These are phyloP conservation scores for Leptographium radiaticola DNA, from an alignment of 2,329 filamentous ascomycete species.

Conservation along the genomic window DNA sequence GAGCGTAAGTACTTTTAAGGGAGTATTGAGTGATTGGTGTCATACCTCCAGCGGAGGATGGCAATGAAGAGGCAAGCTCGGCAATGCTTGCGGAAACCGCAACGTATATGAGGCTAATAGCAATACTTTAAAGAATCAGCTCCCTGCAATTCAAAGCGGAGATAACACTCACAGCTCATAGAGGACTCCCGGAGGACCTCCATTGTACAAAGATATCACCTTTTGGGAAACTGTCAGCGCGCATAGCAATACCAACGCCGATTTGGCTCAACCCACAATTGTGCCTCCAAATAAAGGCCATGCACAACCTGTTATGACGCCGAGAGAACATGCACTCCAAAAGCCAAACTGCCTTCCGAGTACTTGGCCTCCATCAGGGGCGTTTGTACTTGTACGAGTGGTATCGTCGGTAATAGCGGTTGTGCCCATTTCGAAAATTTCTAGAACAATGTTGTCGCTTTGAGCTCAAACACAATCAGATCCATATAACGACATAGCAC, in stretches of 20 bases:
- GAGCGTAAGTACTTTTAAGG: neutral
- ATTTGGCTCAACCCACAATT: neutral
- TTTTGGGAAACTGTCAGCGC: neutral
- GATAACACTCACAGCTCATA: conserved; percentile 1
- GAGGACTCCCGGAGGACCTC: conserved; percentile 2
- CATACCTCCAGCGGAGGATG: conserved; percentile 36
- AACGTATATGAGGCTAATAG: conserved; percentile 39
- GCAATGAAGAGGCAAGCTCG: conserved; percentile 47
- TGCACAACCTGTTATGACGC: neutral
- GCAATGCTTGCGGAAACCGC: conserved; percentile 44
- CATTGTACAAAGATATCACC: conserved; percentile 4
- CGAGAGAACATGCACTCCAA: neutral
- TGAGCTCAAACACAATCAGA: too few relatives aligned
- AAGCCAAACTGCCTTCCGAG: neutral
- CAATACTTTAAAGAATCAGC: conserved; percentile 14
- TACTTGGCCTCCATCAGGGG: neutral
- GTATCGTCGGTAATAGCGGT: too few relatives aligned
- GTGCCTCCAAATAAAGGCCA: neutral
- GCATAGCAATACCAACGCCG: neutral
- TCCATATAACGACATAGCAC: too few relatives aligned
- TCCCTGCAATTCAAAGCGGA: neutral
- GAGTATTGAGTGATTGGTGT: neutral
- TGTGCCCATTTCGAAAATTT: too few relatives aligned
- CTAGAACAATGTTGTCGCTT: too few relatives aligned
- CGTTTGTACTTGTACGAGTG: too few relatives aligned